Base-by-base conservation (phyloP, 257 asterid species). In the Nicotiana benthamiana region DNA sequence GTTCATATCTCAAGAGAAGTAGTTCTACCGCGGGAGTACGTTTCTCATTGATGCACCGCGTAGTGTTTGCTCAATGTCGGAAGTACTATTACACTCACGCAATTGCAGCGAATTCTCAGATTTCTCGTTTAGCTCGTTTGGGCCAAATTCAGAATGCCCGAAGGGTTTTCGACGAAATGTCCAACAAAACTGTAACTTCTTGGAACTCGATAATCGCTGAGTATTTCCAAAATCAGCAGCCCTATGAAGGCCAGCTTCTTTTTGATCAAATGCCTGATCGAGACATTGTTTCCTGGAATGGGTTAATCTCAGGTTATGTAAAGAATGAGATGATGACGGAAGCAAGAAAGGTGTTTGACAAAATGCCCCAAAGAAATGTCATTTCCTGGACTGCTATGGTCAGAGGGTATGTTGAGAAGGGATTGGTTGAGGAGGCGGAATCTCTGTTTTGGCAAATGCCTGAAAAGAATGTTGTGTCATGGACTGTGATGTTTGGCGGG, bases 401-500 rank as follows among this genome's bases (percentile, higher is more conserved):
- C 30, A 86, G 89, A 78, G 95, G 97, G 40, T 93, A 87, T 57
- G 87, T 87, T 24, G 93, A 89, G 79, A 87, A 82, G 22, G 94
- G 97, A 30, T 82, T 89, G 90, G 79, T 91, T 65, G 48, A 86
- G 0, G 91, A 89, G 70, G 95, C 90, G 1, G 95, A 92, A 83
- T 22, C 86, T 4, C 82, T 93, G 82, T 93, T 93, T 79, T 82
- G 93, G 91, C 83, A 65, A 83, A 93, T 93, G 94, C 94, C 97
- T 0, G 95, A 85, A 81, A 93, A 83, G 89, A 93, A 93, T 65
- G 92, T 87, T 13, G 89, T 93, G 77, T 91, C 97, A 5, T 92
- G 94, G 94, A 87, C 95, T 2, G 97, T 93, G 61, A 90, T 93
- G 97, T 82, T 91, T 80, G 91, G 91, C 61, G 97, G 94, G 60